Evolutionary conservation across 306 rosid genomes (phyloP).

Genomic region (Malus domestica): DNA sequence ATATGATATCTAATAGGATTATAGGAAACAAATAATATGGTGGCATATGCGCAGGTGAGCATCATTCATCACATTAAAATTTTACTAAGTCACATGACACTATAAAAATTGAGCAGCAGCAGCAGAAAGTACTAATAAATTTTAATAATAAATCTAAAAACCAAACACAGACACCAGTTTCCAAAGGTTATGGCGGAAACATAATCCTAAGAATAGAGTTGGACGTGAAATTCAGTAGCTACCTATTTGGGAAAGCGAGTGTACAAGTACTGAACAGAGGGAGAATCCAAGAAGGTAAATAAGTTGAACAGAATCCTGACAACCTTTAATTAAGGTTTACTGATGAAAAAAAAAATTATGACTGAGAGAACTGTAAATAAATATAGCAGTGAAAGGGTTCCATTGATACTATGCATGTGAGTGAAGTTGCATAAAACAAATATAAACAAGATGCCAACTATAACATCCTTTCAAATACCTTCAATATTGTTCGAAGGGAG

Average conservation of each 20-base stretch:
- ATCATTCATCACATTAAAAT: neutral
- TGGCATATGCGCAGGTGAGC: neutral
- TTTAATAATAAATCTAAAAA: neutral
- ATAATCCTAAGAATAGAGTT: neutral
- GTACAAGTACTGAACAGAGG: neutral
- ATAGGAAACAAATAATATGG: neutral
- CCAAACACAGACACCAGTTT: neutral
- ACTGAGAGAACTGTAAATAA: neutral
- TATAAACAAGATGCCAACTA: neutral
- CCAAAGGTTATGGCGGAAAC: neutral
- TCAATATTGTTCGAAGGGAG: constrained; percentile 42
- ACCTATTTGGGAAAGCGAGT: neutral
- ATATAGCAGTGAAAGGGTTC: neutral
- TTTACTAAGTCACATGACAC: neutral
- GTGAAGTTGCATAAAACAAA: neutral
- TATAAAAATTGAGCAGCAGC: neutral
- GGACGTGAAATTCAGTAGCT: neutral
- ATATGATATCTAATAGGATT: neutral
- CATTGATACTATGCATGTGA: neutral
- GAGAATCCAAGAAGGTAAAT: neutral
- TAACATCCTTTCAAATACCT: constrained; percentile 35
- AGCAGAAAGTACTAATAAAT: neutral
- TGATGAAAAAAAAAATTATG: neutral
- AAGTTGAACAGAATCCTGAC: neutral
- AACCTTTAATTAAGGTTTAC: neutral